Evolutionary conservation across 2,329 filamentous ascomycete species (phyloP), one percentile per base, ranked within the genome.

Genomic region (Epichloe gansuensis): DNA sequence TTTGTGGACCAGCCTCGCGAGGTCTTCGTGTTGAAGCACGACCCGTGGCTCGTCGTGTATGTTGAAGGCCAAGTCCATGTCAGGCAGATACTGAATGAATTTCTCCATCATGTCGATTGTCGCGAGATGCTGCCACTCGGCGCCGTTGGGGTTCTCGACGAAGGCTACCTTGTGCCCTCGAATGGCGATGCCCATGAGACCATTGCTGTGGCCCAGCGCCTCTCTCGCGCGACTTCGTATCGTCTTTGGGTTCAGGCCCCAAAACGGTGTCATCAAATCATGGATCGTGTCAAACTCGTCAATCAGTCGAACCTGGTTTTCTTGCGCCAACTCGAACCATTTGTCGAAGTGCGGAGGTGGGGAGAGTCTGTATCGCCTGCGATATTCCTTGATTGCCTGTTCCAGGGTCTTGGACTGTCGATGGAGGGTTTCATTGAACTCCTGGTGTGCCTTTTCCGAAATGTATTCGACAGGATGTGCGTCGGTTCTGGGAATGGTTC

Each of bases 51-150:
- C 93, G 63, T 98, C 93, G 67, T 96, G 90, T 46, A 88, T 79
- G 68, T 98, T 98, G 74, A 98, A 97, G 5, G 86, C 88, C 46
- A 98, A 72, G 65, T 98, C 91, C 91, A 98, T 95, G 65, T 95
- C 88, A 0, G 93, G 93, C 50, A 98, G 74, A 65, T 85, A 84
- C 61, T 87, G 71, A 5, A 91, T 72, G 60, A 96, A 96, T 3
- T 79, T 75, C 56, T 80, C 72, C 71, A 96, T 80, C 93, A 98
- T 98, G 35, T 82, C 83, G 31, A 76, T 70, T 0, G 86, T 90
- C 5, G 91, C 88, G 55, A 91, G 78, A 61, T 83, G 82, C 69
- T 94, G 85, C 93, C 93, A 98, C 48, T 88, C 85, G 13, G 76
- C 75, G 0, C 87, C 90, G 31, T 3, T 31, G 31, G 31, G 3